Conservation (phyloP, 495 filamentous ascomycete genomes). For the Aspergillus affinis region DNA sequence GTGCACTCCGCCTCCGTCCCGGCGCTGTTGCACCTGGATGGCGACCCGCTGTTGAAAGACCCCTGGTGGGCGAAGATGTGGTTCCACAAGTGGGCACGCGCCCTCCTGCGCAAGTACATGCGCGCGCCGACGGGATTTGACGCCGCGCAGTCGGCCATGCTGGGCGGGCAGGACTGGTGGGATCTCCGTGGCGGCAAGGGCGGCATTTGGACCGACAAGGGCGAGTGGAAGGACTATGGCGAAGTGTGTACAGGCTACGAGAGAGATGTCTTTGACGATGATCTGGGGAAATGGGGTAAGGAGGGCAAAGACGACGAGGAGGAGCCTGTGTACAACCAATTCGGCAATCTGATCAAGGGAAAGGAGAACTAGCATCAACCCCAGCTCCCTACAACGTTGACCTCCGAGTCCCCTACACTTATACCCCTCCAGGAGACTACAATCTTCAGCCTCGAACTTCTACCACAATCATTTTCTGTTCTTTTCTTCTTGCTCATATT, state of each 20-base stretch:
- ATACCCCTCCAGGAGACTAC: too few species aligned
- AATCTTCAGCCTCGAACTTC: too few species aligned
- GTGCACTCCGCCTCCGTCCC: conserved; percentile 49
- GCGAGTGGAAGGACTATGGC: conserved; percentile 52
- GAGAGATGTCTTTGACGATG: conserved; percentile 49
- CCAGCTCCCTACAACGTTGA: not conserved
- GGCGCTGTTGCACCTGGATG: conserved; percentile 51
- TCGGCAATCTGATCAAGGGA: conserved; percentile 41
- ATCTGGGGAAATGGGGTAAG: conserved; percentile 46
- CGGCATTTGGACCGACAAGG: conserved; percentile 59
- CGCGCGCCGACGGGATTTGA: conserved; percentile 44
- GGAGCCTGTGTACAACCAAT: conserved; percentile 50
- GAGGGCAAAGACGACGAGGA: conserved; percentile 68
- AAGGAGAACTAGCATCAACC: conserved; percentile 23
- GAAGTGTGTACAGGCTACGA: conserved; percentile 56
- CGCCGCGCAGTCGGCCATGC: conserved; percentile 43
- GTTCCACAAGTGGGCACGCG: conserved; percentile 53
- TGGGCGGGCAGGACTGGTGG: conserved; percentile 54
- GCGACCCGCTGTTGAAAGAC: conserved; percentile 39
- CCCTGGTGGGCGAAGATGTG: conserved; percentile 58
- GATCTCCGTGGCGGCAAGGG: conserved; percentile 54
- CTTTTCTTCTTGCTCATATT: not conserved
- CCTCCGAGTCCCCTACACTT: not conserved
- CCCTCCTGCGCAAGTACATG: conserved; percentile 51
- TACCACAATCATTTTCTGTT: too few species aligned